These are phyloP conservation scores for Eucalyptus fibrosa DNA, from an alignment of 345 rosid species.

Conservation along the genomic window DNA sequence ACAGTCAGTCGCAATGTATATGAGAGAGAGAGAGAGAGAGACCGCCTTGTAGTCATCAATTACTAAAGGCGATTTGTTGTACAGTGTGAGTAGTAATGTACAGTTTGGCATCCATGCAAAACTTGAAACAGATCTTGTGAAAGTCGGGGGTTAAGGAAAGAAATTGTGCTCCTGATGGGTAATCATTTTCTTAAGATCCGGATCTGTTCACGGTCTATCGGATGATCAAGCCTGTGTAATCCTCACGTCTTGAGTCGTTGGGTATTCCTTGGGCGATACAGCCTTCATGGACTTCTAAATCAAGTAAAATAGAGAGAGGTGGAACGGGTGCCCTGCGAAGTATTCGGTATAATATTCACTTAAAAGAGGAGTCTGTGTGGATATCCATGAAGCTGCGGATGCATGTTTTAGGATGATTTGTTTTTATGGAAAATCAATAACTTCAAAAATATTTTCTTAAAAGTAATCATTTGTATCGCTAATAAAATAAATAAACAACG, in stretches of 20 bases:
- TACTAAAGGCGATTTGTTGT: neutral
- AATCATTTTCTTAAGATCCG: neutral
- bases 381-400: neutral
- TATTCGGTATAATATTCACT: neutral
- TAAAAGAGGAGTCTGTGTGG: neutral
- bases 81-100: neutral
- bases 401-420: neutral
- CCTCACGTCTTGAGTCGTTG: neutral
- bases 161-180: neutral
- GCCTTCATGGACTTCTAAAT: neutral
- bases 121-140: neutral
- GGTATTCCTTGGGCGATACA: neutral
- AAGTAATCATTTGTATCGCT: neutral
- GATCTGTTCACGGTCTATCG: neutral
- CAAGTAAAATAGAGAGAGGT: neutral
- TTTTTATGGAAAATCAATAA: neutral
- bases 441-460: neutral
- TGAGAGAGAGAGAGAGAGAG: neutral
- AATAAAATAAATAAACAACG: neutral
- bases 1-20: neutral
- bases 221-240: neutral
- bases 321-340: neutral
- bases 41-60: neutral
- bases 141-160: neutral
- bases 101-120: neutral